These are phyloP conservation scores for Linaria vulgaris DNA, from an alignment of 257 asterid genomes.

Conservation along the genomic window DNA sequence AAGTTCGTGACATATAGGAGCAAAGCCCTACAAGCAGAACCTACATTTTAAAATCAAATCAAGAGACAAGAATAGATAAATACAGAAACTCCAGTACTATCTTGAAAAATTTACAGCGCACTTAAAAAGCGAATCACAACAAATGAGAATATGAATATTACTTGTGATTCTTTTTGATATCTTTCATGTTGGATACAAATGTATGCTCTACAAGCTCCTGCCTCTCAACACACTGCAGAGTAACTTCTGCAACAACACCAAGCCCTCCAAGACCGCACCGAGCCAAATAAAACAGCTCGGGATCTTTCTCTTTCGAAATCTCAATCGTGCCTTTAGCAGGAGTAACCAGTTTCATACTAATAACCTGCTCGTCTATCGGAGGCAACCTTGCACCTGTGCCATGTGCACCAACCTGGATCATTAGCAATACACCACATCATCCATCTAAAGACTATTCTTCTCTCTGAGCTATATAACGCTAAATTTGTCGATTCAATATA, in stretches of 20 bases:
- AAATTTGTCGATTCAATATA: not conserved
- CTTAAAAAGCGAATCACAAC: not conserved
- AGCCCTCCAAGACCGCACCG: slow-evolving; percentile 99
- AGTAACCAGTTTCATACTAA: slow-evolving; percentile 93
- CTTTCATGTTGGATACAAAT: slow-evolving; percentile 66
- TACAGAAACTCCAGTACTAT: too few species aligned
- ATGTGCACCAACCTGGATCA: slow-evolving; percentile 87
- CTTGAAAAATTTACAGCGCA: too few species aligned
- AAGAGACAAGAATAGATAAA: too few species aligned
- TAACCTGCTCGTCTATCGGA: slow-evolving; percentile 92
- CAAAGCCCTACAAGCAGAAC: not conserved
- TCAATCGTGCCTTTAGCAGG: slow-evolving; percentile 89
- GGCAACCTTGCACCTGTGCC: slow-evolving; percentile 97
- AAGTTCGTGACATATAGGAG: not conserved
- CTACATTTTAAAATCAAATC: too few species aligned
- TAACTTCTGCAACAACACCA: slow-evolving; percentile 96
- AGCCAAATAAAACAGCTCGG: slow-evolving; percentile 86
- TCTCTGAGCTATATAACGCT: not conserved
- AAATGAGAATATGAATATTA: slow-evolving; percentile 23
- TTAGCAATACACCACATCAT: slow-evolving; percentile 21
- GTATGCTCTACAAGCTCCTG: slow-evolving; percentile 95
- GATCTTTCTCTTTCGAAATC: slow-evolving; percentile 81
- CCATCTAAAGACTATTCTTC: not conserved
- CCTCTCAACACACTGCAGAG: slow-evolving; percentile 91
- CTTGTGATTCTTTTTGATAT: slow-evolving; percentile 91